These are phyloP conservation scores for Cylindrodendrum hubeiense DNA, from an alignment of 2,329 filamentous ascomycete species.

Conservation along the genomic window DNA sequence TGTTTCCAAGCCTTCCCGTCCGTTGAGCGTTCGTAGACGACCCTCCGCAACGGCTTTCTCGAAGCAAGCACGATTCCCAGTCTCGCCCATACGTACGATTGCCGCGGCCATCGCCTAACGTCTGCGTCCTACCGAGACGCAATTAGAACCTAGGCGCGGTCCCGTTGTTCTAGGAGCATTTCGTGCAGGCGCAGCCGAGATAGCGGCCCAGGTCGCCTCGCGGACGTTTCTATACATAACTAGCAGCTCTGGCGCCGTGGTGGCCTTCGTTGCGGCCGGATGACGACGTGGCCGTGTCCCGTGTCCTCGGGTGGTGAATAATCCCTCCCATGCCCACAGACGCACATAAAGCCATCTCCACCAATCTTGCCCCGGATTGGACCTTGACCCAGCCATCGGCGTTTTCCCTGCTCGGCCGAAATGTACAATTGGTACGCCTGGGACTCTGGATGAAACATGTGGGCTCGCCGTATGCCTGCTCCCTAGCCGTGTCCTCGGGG, in stretches of 20 bases:
- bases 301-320: neutral
- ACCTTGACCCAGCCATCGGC: constrained; percentile 8
- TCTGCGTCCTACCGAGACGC: neutral
- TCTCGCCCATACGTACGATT: neutral
- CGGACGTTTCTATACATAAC: neutral
- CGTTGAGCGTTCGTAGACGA: neutral
- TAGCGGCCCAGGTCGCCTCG: neutral
- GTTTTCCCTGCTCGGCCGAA: constrained; percentile 9
- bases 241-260: constrained; percentile 4
- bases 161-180: constrained; percentile 31
- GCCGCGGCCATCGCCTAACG: constrained; percentile 3
- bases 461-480: constrained; percentile 5
- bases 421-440: constrained; percentile 2
- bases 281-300: constrained; percentile 13
- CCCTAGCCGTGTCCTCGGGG: neutral
- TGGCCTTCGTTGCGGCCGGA: constrained; percentile 5
- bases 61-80: neutral
- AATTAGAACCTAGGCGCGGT: neutral
- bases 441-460: constrained; percentile 9
- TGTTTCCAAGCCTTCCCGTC: neutral
- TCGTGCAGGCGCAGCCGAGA: neutral
- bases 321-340: constrained; percentile 1
- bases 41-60: neutral
- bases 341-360: constrained; percentile 8
- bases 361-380: constrained; percentile 14